Conservation (phyloP, 2,329 filamentous ascomycete species). For the Fusarium brevicatenulatum region DNA sequence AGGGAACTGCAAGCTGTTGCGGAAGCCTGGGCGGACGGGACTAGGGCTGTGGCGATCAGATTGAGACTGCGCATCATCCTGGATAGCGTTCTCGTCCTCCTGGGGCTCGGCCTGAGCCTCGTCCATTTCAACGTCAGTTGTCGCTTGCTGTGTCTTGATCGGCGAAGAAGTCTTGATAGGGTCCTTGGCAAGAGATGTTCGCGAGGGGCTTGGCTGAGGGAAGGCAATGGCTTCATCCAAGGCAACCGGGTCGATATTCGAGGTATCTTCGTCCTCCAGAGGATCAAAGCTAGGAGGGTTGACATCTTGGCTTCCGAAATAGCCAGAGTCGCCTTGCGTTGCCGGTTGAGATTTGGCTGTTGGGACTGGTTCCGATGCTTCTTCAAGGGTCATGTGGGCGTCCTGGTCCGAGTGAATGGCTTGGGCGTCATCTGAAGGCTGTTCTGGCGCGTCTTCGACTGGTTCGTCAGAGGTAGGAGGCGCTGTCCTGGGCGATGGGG, state of each 20-base stretch:
- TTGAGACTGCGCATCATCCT: constrained; percentile 65
- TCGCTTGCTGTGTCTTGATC: constrained; percentile 43
- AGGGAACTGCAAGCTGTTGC: constrained; percentile 95
- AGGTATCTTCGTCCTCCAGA: constrained; percentile 32
- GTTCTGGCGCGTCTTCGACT: constrained; percentile 5
- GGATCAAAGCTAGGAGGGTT: constrained; percentile 40
- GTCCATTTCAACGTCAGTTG: constrained; percentile 6
- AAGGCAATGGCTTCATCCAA: constrained; percentile 27
- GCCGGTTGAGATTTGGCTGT: constrained; percentile 28
- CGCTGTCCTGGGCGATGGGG: constrained; percentile 46
- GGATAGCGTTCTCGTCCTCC: constrained; percentile 16
- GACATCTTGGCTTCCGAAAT: constrained; percentile 72
- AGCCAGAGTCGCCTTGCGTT: constrained; percentile 69
- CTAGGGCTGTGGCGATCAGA: constrained; percentile 73
- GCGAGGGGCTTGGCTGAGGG: constrained; percentile 41
- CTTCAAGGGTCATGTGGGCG: constrained; percentile 7
- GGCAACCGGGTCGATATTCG: constrained; percentile 30
- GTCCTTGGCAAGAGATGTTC: constrained; percentile 8
- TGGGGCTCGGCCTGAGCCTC: constrained; percentile 21
- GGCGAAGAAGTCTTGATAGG: constrained; percentile 44
- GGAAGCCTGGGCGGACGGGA: constrained; percentile 78
- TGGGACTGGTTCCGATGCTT: not conserved
- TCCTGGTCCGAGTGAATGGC: constrained; percentile 22
- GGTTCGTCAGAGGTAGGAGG: constrained; percentile 17
- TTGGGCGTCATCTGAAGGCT: constrained; percentile 8